Conservation (phyloP, 2,329 filamentous ascomycete species). For the Colletotrichum cuscutae region DNA sequence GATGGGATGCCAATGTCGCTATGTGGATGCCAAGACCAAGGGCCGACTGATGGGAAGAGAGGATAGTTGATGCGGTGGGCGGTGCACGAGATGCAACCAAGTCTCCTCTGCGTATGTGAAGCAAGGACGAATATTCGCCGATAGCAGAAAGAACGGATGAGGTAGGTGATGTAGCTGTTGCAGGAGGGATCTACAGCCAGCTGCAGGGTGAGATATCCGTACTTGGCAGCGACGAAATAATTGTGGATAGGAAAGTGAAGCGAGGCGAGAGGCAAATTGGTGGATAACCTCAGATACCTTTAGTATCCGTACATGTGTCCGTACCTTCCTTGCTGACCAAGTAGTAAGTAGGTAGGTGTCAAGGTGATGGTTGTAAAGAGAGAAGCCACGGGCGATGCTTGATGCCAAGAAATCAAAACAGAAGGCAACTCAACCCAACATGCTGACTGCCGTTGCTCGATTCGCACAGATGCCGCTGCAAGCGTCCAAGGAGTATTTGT, state of each 20-base stretch:
- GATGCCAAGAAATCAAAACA: slow-evolving; percentile 17
- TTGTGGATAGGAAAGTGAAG: background rate
- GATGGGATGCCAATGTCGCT: slow-evolving; percentile 28
- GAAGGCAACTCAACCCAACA: background rate
- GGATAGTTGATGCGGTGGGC: slow-evolving; percentile 1
- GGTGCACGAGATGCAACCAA: background rate
- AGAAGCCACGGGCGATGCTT: slow-evolving; percentile 1
- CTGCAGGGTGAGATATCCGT: background rate
- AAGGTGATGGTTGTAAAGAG: background rate
- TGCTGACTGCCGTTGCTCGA: background rate
- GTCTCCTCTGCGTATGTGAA: background rate
- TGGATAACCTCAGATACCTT: background rate
- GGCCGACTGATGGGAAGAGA: background rate
- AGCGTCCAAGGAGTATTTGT: background rate
- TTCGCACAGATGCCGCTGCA: slow-evolving; percentile 12
- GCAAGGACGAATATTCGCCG: too few species aligned
- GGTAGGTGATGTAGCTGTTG: background rate
- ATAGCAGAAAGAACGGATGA: background rate
- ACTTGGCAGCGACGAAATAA: background rate
- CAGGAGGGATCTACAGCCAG: background rate
- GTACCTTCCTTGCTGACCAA: too few species aligned
- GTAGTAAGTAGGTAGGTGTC: background rate
- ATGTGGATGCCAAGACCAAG: slow-evolving; percentile 25
- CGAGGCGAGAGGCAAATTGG: background rate
- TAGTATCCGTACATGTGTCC: background rate